These are phyloP conservation scores for Fusarium avenaceum DNA, from an alignment of 2,329 filamentous ascomycete species.

Conservation along the genomic window DNA sequence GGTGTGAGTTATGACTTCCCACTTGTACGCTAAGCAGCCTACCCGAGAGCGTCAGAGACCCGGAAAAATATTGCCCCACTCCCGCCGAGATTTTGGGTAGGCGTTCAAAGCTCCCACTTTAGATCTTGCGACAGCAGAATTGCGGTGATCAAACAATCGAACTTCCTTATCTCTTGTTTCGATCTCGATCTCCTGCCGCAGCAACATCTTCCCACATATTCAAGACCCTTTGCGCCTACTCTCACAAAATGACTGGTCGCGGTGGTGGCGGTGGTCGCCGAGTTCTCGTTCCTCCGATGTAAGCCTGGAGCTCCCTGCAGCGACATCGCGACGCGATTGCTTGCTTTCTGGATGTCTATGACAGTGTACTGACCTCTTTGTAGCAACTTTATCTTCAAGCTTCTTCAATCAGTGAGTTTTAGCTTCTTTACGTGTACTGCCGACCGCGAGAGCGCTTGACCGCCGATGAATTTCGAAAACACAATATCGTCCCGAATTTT, in stretches of 20 bases:
- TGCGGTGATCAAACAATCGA: conserved; percentile 38
- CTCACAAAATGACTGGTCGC: conserved; percentile 67
- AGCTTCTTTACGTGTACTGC: neutral
- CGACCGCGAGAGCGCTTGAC: conserved; percentile 21
- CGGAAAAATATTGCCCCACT: conserved; percentile 40
- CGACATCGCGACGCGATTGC: conserved; percentile 34
- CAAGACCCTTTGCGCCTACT: conserved; percentile 15
- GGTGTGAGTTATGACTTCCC: too few relatives aligned
- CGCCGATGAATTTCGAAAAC: conserved; percentile 36
- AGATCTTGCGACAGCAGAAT: conserved; percentile 47
- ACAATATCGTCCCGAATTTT: conserved; percentile 13
- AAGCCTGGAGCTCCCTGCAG: conserved; percentile 37
- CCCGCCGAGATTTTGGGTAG: conserved; percentile 45
- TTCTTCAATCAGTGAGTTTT: conserved; percentile 73
- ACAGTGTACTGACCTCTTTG: conserved; percentile 40
- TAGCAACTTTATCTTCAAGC: conserved; percentile 74
- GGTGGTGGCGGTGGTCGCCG: conserved; percentile 71
- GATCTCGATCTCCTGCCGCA: conserved; percentile 3
- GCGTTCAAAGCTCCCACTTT: conserved; percentile 42
- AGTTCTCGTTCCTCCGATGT: conserved; percentile 71
- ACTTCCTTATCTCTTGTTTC: conserved; percentile 9
- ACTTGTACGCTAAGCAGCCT: neutral
- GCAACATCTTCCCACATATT: neutral
- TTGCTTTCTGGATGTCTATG: neutral
- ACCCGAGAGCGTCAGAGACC: neutral